Conservation (phyloP, 208 protist genomes). For the Herpetomonas tarakana region DNA sequence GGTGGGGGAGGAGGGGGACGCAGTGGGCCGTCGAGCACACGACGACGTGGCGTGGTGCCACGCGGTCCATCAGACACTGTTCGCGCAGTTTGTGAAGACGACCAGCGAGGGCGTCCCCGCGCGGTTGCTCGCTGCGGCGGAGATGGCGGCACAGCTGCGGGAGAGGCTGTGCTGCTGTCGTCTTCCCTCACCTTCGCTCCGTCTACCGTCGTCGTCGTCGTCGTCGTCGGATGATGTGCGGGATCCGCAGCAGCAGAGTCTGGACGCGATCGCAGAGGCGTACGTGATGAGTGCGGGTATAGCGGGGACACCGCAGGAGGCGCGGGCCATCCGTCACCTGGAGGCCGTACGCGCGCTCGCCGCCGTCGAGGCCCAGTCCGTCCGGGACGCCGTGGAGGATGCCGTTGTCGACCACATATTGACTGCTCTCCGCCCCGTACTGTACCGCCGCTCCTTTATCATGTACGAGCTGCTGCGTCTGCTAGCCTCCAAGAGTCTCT, state of each 20-base stretch:
- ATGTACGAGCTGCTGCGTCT: constrained; percentile 77
- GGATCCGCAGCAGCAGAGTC: neutral
- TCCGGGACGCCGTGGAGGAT: constrained; percentile 18
- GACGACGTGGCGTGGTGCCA: neutral
- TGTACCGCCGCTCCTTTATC: constrained; percentile 56
- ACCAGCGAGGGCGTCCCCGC: neutral
- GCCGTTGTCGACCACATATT: constrained; percentile 35
- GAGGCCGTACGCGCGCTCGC: constrained; percentile 9
- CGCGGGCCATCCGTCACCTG: neutral
- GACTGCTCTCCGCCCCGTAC: constrained; percentile 37
- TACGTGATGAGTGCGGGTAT: too few relatives aligned
- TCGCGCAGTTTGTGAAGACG: neutral
- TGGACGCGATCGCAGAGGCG: too few relatives aligned
- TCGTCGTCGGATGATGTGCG: neutral
- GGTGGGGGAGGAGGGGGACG: constrained; percentile 7
- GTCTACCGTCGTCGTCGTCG: too few relatives aligned
- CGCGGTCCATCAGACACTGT: neutral
- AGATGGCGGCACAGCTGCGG: neutral
- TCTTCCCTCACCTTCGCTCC: too few relatives aligned
- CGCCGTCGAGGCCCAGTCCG: constrained; percentile 10
- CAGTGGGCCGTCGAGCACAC: neutral
- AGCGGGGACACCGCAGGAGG: too few relatives aligned
- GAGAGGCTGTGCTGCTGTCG: neutral
- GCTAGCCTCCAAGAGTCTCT: constrained; percentile 39
- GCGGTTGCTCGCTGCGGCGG: neutral